Base-by-base conservation (phyloP, 805 yeast species). In the Candida nemodendra region DNA sequence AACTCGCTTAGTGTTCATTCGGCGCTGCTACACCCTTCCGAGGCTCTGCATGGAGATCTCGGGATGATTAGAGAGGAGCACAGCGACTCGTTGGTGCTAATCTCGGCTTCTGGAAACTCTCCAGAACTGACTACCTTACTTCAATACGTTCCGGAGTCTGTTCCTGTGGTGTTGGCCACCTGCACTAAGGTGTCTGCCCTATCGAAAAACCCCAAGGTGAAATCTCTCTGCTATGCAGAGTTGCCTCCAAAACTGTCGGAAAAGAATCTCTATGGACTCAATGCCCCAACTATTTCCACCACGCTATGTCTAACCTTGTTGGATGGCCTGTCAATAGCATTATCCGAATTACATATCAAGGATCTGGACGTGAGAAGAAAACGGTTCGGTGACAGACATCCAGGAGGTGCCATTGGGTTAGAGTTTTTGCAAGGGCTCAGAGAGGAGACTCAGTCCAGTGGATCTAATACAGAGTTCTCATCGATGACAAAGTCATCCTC, bases 351-450 rank as follows among this genome's bases (percentile, higher is more conserved):
- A 53, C 72, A 81, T 37, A 78, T 79, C 38, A 64, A 65, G 7
- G 88, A 86, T 52, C 59, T 69, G 21, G 59, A 64, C 25, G 65
- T 69, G 39, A 66, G 95, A 28, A 72, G 71, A 45, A 62, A 59
- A 41, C 60, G 71, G 25, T 88, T 88, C 61, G 80, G 83, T 7
- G 74, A 73, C 44, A 74, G 82, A 54, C 96, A 88, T 54, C 96
- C 96, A 2, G 96, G 96, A 15, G 96, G 96, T 13, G 84, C 93
- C 2, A 87, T 88, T 54, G 96, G 96, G 12, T 68, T 66, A 36
- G 65, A 70, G 5, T 71, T 64, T 41, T 47, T 50, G 27, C 44
- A 35, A 16, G 33, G 44, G 11, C 24, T 37, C 23, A 23, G 30
- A 26, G 38, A 31, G 15, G 30, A 33, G 7, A 18, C 34, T 8